phyloP scores from a whole-genome alignment of 768 basidiomycete genomes.

The Tephrocybe rancida region DNA sequence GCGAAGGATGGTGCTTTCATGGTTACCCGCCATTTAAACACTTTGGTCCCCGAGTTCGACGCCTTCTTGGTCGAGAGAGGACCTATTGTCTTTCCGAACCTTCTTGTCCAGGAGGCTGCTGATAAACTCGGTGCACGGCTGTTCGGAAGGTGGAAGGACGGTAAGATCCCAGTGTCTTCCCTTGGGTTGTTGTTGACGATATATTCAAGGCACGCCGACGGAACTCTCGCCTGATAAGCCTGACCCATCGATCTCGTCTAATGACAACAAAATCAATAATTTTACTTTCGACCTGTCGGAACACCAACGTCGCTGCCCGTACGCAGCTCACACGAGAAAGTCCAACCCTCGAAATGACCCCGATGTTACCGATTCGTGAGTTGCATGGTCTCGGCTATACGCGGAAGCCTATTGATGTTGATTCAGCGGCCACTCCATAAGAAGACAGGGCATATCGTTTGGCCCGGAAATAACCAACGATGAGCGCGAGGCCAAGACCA shows the following conservation, averaged over 20 bases:
- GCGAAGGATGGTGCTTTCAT: not conserved
- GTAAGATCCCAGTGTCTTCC: not conserved
- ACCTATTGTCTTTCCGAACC: slow-evolving; percentile 3
- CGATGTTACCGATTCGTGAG: slow-evolving; percentile 12
- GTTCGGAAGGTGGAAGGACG: slow-evolving; percentile 24
- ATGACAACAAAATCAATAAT: slow-evolving; percentile 18
- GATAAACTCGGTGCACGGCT: slow-evolving; percentile 8
- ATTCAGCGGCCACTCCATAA: slow-evolving; percentile 4
- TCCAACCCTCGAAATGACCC: slow-evolving; percentile 19
- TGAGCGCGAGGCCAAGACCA: slow-evolving; percentile 4
- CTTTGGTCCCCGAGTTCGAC: slow-evolving; percentile 14
- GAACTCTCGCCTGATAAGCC: slow-evolving; percentile 18
- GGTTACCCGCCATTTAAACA: slow-evolving; percentile 10
- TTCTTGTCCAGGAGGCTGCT: slow-evolving; percentile 6
- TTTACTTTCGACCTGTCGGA: slow-evolving; percentile 21
- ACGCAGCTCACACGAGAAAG: slow-evolving; percentile 20
- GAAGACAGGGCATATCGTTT: slow-evolving; percentile 14
- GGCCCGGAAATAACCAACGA: slow-evolving; percentile 10
- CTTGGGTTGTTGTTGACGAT: not conserved
- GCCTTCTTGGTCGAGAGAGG: slow-evolving; percentile 11
- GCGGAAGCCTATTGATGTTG: too few relatives aligned
- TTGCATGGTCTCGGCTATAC: not conserved
- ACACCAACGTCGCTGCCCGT: slow-evolving; percentile 17
- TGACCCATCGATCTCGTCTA: slow-evolving; percentile 8
- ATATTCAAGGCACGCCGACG: slow-evolving; percentile 15